Evolutionary conservation across 371 early-diverging fungal genomes (phyloP), one percentile per base, ranked within the genome.

Genomic region (Mucor circinelloides): DNA sequence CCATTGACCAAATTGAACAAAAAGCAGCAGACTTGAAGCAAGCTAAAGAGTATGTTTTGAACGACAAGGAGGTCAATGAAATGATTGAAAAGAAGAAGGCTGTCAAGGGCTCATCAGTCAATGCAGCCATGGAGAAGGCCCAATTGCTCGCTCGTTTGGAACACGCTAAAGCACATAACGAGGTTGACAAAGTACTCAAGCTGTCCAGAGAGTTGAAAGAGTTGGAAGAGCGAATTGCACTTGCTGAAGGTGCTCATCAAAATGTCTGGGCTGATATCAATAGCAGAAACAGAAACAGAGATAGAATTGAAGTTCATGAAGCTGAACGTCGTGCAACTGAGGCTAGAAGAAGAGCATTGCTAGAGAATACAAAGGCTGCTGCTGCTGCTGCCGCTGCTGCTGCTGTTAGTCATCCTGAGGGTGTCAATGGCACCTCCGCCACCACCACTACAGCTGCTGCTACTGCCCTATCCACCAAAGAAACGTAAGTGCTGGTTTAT

Each of bases 41-140:
- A 48, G 91, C 90, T 2, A 78, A 74, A 25, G 81, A 81, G 21
- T 91, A 92, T 73, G 85, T 87, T n/a, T 80, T 92, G 44, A 87
- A 86, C 13, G 85, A 89, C 44, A 74, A 84, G 28, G 92, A 92
- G 65, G 85, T 92, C 13, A 76, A 79, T 19, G 73, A 78, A 12
- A 91, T 89, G 81, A 79, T 87, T 66, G 77, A 78, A 32, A 84
- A 85, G 58, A 90, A 91, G 31, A 74, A 72, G 38, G 78, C 81
- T 1, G 81, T 90, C 36, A 78, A 75, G 27, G 69, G 73, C n/a
- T 64, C 77, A 40, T 78, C 81, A 21, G 68, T 70, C 23, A 89
- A 87, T 69, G 75, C 74, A 10, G 82, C 84, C 6, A 75, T 85
- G 72, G 90, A 90, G 68, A 87, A 80, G 65, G 83, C 85, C 13